Evolutionary conservation across 169 alveolate species (phyloP).

Genomic region (Plasmodium fragile): DNA sequence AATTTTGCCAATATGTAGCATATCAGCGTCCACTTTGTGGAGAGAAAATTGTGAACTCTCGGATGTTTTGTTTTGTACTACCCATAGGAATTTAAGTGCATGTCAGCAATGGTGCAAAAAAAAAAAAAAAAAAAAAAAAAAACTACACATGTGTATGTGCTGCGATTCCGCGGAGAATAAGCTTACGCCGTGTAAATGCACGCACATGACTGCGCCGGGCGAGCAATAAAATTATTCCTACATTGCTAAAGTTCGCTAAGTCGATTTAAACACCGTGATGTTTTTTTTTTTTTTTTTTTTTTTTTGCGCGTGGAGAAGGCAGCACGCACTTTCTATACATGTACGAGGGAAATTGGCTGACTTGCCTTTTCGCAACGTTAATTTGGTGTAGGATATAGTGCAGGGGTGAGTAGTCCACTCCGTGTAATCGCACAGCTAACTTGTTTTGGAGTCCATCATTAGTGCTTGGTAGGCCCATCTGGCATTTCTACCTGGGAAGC

Average conservation of each 20-base stretch:
- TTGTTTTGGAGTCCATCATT: neutral
- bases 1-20: neutral
- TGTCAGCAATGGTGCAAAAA: neutral
- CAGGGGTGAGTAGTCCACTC: neutral
- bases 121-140: neutral
- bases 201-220: neutral
- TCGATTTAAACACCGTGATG: neutral
- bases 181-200: neutral
- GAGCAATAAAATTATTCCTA: neutral
- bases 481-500: neutral
- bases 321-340: neutral
- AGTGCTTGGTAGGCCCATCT: neutral
- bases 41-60: neutral
- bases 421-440: neutral
- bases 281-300: neutral
- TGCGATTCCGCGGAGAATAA: neutral
- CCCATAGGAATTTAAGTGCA: neutral
- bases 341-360: neutral
- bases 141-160: neutral
- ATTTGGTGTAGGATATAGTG: neutral
- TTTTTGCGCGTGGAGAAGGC: neutral
- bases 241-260: neutral
- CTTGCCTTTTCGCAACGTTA: neutral
- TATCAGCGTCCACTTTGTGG: neutral
- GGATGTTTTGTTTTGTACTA: neutral